Conservation (phyloP, 345 rosid genomes). For the Salix dunnii region DNA sequence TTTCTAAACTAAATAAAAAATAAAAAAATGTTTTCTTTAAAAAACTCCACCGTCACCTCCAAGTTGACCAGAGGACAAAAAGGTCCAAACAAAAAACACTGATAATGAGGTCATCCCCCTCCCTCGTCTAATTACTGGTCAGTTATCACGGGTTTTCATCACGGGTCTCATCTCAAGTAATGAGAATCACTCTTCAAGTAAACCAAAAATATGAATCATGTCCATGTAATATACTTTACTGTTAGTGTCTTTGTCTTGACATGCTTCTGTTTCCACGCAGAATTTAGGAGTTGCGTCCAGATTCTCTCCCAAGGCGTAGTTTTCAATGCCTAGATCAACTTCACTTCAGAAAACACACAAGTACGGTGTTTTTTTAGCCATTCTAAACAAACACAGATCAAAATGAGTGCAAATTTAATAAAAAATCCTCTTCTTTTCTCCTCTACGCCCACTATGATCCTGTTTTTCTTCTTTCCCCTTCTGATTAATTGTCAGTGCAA, state of each 20-base stretch:
- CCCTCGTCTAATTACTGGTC: background rate
- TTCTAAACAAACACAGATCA: background rate
- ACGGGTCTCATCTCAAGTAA: background rate
- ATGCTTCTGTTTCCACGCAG: background rate
- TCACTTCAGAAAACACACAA: background rate
- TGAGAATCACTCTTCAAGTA: background rate
- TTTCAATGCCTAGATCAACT: background rate
- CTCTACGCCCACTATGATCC: background rate
- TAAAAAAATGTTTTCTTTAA: no score
- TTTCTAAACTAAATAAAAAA: no score
- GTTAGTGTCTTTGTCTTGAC: background rate
- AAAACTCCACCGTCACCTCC: background rate
- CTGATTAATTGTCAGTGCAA: conserved; percentile 30
- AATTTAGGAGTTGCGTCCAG: background rate
- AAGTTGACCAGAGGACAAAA: background rate
- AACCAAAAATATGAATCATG: background rate
- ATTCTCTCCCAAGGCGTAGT: background rate
- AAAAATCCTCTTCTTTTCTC: background rate
- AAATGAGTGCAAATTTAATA: background rate
- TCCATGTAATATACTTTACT: background rate
- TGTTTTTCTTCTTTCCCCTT: conserved; percentile 7
- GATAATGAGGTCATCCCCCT: background rate
- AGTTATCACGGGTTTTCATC: background rate
- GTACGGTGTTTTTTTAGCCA: background rate
- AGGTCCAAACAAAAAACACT: no score